Conservation (phyloP, 495 filamentous ascomycete species). For the Sordaria brevicollis region DNA sequence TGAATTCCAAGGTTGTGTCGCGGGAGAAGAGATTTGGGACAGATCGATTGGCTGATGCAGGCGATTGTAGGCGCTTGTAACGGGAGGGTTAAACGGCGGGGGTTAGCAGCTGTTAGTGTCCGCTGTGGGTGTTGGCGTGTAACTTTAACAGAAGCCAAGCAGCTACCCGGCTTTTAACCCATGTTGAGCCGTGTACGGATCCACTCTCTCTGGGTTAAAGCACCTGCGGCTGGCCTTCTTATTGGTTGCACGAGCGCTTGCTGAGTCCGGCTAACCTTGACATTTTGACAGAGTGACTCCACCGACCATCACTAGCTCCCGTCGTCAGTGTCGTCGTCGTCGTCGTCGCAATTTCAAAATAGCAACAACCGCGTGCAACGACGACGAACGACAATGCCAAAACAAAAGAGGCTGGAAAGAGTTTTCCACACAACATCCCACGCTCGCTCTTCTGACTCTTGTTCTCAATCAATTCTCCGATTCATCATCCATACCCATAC, state of each 20-base stretch:
- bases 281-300: too few relatives aligned
- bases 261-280: conserved; percentile 1
- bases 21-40: not conserved
- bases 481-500: too few relatives aligned
- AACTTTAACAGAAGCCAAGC: too few relatives aligned
- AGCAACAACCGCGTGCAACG: not conserved
- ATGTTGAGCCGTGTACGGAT: too few relatives aligned
- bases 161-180: not conserved
- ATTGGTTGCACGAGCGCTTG: conserved; percentile 11
- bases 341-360: not conserved
- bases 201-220: too few relatives aligned
- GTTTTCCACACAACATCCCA: not conserved
- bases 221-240: not conserved
- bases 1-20: too few relatives aligned
- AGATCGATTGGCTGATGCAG: not conserved
- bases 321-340: conserved; percentile 1
- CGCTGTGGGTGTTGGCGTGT: not conserved
- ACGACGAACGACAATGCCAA: too few relatives aligned
- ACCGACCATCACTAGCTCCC: not conserved
- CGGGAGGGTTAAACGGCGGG: too few relatives aligned
- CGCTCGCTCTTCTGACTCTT: not conserved
- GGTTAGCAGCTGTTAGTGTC: not conserved
- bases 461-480: not conserved
- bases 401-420: not conserved
- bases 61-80: too few relatives aligned